These are phyloP conservation scores for Aspergillus haitiensis DNA, from an alignment of 495 filamentous ascomycete species.

Conservation along the genomic window DNA sequence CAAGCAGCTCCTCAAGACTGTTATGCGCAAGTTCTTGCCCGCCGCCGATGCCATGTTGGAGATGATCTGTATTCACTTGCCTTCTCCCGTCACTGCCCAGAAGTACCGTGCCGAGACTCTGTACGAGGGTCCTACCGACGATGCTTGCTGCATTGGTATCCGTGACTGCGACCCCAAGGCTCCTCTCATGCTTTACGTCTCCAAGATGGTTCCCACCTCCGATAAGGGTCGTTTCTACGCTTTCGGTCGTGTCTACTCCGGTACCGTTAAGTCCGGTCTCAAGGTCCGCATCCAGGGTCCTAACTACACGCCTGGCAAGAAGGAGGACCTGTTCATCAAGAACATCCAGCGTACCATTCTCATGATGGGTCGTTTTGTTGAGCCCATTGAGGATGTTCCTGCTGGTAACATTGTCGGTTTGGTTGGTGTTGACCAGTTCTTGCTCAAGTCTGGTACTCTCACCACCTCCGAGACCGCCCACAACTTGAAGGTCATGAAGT, in stretches of 20 bases:
- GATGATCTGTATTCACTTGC: constrained; percentile 99
- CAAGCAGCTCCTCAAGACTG: constrained; percentile 93
- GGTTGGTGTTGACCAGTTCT: constrained; percentile 99
- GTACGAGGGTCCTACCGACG: constrained; percentile 95
- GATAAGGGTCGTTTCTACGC: constrained; percentile 99
- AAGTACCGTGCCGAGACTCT: constrained; percentile 97
- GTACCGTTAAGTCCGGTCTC: constrained; percentile 93
- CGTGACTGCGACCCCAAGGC: constrained; percentile 96
- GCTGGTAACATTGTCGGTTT: constrained; percentile 99
- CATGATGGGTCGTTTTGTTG: constrained; percentile 99
- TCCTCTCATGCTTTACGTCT: constrained; percentile 99
- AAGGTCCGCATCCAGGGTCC: constrained; percentile 99
- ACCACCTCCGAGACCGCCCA: constrained; percentile 96
- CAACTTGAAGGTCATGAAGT: constrained; percentile 99
- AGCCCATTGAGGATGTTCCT: constrained; percentile 98
- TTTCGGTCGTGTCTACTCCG: constrained; percentile 99
- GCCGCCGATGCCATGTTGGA: constrained; percentile 97
- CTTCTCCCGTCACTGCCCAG: constrained; percentile 94
- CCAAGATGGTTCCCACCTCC: constrained; percentile 99
- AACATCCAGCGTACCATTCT: constrained; percentile 99
- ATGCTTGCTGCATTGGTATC: constrained; percentile 90
- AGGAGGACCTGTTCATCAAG: constrained; percentile 99
- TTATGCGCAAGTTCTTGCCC: constrained; percentile 98
- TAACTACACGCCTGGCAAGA: constrained; percentile 97
- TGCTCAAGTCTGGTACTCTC: constrained; percentile 99